phyloP scores from a whole-genome alignment of 768 basidiomycete genomes.

The Suillus discolor region DNA sequence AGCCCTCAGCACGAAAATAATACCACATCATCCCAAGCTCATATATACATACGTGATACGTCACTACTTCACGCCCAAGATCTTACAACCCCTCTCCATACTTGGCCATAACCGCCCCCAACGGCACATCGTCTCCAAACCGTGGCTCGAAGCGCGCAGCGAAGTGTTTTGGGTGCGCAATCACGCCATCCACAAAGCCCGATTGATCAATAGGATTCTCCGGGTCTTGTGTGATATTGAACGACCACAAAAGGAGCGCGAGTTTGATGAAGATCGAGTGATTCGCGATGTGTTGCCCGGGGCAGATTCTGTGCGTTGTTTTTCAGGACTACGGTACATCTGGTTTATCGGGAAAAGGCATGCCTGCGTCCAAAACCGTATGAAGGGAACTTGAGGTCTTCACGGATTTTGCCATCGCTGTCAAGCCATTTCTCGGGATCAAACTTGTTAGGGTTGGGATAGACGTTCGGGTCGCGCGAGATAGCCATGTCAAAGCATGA shows the following conservation, averaged over 20 bases:
- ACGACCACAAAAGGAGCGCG: constrained; percentile 66
- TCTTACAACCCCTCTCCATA: constrained; percentile 24
- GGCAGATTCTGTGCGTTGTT: constrained; percentile 50
- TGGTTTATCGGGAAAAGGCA: background rate
- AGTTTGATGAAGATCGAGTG: constrained; percentile 69
- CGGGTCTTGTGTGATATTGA: constrained; percentile 55
- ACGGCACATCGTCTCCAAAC: constrained; percentile 21
- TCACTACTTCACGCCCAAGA: background rate
- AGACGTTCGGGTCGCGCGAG: constrained; percentile 55
- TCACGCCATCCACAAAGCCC: constrained; percentile 65
- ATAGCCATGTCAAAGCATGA: constrained; percentile 42
- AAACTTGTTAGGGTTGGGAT: constrained; percentile 61
- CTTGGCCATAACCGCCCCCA: constrained; percentile 30
- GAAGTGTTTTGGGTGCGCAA: constrained; percentile 66
- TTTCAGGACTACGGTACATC: too few relatives aligned
- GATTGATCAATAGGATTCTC: constrained; percentile 57
- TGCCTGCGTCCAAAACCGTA: constrained; percentile 59
- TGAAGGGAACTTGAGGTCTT: constrained; percentile 53
- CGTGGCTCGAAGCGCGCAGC: constrained; percentile 57
- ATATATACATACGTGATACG: background rate
- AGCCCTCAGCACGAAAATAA: background rate
- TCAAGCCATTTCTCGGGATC: constrained; percentile 59
- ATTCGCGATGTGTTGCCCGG: constrained; percentile 61
- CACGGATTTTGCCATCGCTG: constrained; percentile 41
- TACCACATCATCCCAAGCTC: background rate